Conservation (phyloP, 768 basidiomycete species). For the Trametes cinnabarina region DNA sequence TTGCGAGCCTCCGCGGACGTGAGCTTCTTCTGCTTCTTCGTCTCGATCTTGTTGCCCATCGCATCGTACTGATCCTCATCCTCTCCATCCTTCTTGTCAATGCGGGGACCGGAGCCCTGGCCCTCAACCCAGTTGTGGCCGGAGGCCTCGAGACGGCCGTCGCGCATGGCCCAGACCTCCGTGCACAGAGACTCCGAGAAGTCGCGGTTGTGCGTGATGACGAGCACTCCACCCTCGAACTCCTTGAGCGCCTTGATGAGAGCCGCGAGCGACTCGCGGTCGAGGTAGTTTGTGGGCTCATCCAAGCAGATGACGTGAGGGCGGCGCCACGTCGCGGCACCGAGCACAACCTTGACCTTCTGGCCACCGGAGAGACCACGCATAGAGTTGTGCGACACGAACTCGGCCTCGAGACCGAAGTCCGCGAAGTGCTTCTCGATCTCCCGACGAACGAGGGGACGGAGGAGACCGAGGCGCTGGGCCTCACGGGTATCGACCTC, state of each 20-base stretch:
- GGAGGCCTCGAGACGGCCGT: constrained; percentile 93
- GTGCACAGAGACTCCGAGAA: constrained; percentile 98
- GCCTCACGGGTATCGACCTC: constrained; percentile 98
- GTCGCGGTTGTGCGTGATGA: constrained; percentile 98
- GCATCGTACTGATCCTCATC: constrained; percentile 94
- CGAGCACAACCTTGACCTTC: constrained; percentile 99
- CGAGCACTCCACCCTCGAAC: constrained; percentile 97
- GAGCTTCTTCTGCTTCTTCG: constrained; percentile 84
- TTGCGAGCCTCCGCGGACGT: constrained; percentile 83
- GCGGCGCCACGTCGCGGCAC: constrained; percentile 98
- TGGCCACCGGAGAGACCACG: constrained; percentile 97
- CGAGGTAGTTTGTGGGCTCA: constrained; percentile 99
- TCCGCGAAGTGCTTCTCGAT: constrained; percentile 99
- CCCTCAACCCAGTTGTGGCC: constrained; percentile 99
- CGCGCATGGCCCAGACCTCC: constrained; percentile 99
- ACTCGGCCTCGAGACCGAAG: constrained; percentile 98
- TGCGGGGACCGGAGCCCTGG: constrained; percentile 90
- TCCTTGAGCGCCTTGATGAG: constrained; percentile 97
- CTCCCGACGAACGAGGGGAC: constrained; percentile 96
- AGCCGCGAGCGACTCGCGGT: constrained; percentile 98
- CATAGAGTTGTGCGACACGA: constrained; percentile 99
- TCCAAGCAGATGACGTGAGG: constrained; percentile 97
- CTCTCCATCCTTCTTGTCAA: constrained; percentile 90
- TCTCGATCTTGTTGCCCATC: constrained; percentile 95
- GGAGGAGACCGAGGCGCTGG: constrained; percentile 90